Evolutionary conservation across 1,139 yeast genomes (phyloP), one percentile per base, ranked within the genome.

Genomic region (Lodderomyces metapsilosis): DNA sequence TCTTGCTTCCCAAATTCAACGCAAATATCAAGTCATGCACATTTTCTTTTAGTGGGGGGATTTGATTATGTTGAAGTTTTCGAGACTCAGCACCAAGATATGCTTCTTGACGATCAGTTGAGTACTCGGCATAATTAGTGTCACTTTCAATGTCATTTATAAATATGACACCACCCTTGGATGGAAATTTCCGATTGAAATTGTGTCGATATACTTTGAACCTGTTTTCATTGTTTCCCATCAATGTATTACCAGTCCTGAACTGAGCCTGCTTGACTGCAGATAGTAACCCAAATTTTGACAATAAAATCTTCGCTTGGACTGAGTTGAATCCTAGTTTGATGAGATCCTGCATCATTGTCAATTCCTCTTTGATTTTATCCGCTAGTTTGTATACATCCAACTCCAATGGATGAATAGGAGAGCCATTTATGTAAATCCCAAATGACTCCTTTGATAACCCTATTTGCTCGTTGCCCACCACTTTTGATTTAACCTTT

Each of bases 121-220:
- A 56, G 56, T 78, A 76, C 3, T 64, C 58, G 2, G 59, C 54
- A 57, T 87, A 91, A 31, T 66, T 68, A 0, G 58, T 56, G 52
- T 89, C 96, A 0, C 50, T 56, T 51, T 83, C 95, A 10, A 92
- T 63, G 59, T 92, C 84, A 53, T 91, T 94, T 51, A 91, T 71
- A 66, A 83, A 91, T 1, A 85, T 71, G 6, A 91, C 76, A 0
- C 80, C 78, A 12, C 69, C 66, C 30, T 49, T 51, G 2, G 55
- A 42, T 15, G 58, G 55, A 1, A 52, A 50, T 3, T 46, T 48
- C 0, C 52, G 51, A 12, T 62, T 58, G 32, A 71, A 72, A 21
- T 21, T 5, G 10, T 65, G 57, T 34, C 62, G 55, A 46, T 56
- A 68, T 3, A 74, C 57, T 34, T 52, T 57, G 47, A 62, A 71